Evolutionary conservation across 2,329 filamentous ascomycete species (phyloP), one percentile per base, ranked within the genome.

Genomic region (Neobulgaria alba): DNA sequence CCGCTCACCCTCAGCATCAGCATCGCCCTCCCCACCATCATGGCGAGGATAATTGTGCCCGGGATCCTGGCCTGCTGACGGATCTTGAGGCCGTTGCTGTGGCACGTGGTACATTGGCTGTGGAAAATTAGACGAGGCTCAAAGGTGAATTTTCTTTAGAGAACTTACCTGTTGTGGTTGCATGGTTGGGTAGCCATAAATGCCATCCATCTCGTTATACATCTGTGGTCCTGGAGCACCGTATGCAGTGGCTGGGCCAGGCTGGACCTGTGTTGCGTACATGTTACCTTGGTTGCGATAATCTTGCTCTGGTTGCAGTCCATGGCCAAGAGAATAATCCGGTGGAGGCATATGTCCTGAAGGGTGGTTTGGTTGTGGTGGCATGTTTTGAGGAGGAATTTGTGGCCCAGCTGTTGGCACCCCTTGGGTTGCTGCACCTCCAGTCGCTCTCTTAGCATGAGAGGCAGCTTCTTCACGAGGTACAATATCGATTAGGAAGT

Each of bases 401-500:
- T 66, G 71, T 55, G 47, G 47, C 45, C 72, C 74, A 48, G 64
- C 63, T 46, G 70, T 62, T 51, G 71, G 56, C 56, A 67, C 57
- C 62, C 67, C 51, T 57, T 60, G 49, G 55, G 63, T 49, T 56
- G 65, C 46, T 59, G 63, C 65, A 48, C 53, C 65, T 36, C 66
- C 57, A 33, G 57, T 71, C 5, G 79, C 72, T 50, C 89, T 74
- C 68, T 95, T 95, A 30, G 88, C 77, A 60, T 89, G 87, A 16
- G 83, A 79, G 8, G 85, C 75, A 26, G 90, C 88, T 63, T 98
- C 92, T 63, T 98, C 92, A 38, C 92, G 82, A 3, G 92, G 92
- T 4, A 98, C 92, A 47, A 98, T 98, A 60, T 98, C 92, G 61
- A 98, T 98, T 45, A 98, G 72, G 66, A 98, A 98, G 67, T 98